Base-by-base conservation (phyloP, 805 yeast species). In the Wickerhamiella kurtzmanii region DNA sequence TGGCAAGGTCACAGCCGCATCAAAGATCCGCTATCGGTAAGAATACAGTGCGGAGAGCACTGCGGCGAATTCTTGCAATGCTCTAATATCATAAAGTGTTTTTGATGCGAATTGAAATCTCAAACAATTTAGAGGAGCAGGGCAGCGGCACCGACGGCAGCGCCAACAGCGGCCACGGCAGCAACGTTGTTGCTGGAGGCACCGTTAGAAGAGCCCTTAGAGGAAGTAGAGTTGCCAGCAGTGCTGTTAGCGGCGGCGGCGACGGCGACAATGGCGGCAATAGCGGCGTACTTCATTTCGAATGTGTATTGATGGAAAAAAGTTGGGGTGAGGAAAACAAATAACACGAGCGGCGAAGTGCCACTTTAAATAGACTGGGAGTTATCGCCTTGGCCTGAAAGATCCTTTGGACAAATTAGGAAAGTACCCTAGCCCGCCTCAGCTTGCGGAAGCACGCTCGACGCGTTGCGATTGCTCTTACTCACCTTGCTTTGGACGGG, bases 281-380 rank as follows among this genome's bases (percentile, higher is more conserved):
- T 72, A 45, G 81, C 81, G 36, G 70, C 67, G 45, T 73, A 56
- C 53, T 42, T 42, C 25, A 32, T 25, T 42, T 22, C n/a, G 32
- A 25, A 25, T 25, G 32, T 6, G 11, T 25, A n/a, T n/a, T n/a
- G n/a, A n/a, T n/a, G n/a, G 32, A 25, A 6, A 25, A 11, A 25
- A 25, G 6, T 6, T 25, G 32, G 32, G 6, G 32, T 6, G 32
- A 6, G 32, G 11, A 25, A 11, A 25, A 6, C 32, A 25, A 25
- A 11, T 25, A 11, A 11, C 11, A 11, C 11, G 32, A n/a, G n/a
- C n/a, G 32, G 32, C 6, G 9, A 25, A 11, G 32, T 11, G 9
- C 32, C 9, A 6, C 9, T 25, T 25, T 25, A 25, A 25, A 25
- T 25, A 25, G 32, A 11, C 32, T n/a, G 32, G 32, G 32, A 25